Percentiles rank a stretch among this genome's conserved stretches.
phyloP scores from a whole-genome alignment of 140 eudicot genomes.

The Stevia rebaudiana region DNA sequence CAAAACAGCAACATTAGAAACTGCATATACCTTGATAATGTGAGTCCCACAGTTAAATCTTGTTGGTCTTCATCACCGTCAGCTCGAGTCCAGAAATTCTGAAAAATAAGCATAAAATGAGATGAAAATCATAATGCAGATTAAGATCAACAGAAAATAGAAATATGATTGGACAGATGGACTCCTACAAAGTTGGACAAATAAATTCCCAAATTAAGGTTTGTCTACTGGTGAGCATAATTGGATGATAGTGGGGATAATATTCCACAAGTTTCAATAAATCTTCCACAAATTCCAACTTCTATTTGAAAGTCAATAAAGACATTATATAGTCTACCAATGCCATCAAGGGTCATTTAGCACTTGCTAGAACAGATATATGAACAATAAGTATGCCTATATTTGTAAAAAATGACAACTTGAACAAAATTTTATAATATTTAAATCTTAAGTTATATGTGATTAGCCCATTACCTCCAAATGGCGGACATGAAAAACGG shows the following conservation, averaged over 20 bases:
- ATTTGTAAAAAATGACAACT: neutral
- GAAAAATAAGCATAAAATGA: neutral
- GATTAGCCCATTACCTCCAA: conserved; percentile 53
- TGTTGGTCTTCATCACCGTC: conserved; percentile 51
- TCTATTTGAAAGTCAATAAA: neutral
- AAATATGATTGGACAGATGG: neutral
- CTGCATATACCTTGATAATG: conserved; percentile 41
- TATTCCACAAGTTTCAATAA: neutral
- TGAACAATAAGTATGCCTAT: neutral
- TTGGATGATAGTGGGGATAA: neutral
- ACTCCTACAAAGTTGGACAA: neutral
- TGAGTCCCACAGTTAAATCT: conserved; percentile 26
- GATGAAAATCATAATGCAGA: conserved; percentile 3
- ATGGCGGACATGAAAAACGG: conserved; percentile 73
- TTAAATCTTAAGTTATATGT: neutral
- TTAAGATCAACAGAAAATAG: neutral
- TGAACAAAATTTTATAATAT: neutral
- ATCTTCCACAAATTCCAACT: neutral
- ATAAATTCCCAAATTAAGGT: neutral
- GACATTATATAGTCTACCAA: neutral
- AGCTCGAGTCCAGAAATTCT: conserved; percentile 47
- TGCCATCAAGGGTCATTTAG: neutral
- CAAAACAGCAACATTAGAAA: conserved; percentile 5
- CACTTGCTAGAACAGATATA: neutral
- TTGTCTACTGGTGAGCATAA: neutral